Evolutionary conservation across 768 basidiomycete species (phyloP).

Genomic region (Gyrodon lividus): DNA sequence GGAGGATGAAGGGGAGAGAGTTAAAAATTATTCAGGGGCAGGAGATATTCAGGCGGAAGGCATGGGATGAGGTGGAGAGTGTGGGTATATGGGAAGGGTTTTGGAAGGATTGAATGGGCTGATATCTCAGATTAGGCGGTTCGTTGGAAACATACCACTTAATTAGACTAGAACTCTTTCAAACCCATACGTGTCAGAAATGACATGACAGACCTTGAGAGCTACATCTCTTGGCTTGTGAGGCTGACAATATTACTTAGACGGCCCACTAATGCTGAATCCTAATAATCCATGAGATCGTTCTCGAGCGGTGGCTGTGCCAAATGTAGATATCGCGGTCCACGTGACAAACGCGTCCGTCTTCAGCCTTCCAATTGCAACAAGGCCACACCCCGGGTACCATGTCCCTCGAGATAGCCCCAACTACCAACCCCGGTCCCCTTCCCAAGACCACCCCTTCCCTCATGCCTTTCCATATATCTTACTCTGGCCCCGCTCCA

Average conservation of each 20-base stretch:
- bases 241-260: too few species aligned
- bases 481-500: constrained; percentile 67
- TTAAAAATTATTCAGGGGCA: constrained; percentile 80
- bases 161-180: too few species aligned
- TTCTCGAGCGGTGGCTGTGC: too few species aligned
- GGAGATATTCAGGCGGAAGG: constrained; percentile 54
- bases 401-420: constrained; percentile 24
- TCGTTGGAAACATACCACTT: too few species aligned
- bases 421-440: neutral
- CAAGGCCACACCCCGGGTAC: neutral
- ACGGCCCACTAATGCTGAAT: too few species aligned
- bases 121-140: neutral
- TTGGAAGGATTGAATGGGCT: constrained; percentile 23
- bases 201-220: too few species aligned
- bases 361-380: too few species aligned
- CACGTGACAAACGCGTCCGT: constrained; percentile 11
- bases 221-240: too few species aligned
- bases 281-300: too few species aligned
- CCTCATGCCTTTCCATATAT: constrained; percentile 83
- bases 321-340: neutral
- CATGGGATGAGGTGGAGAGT: constrained; percentile 30
- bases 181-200: too few species aligned
- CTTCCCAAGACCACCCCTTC: constrained; percentile 52
- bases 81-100: constrained; percentile 37
- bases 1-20: constrained; percentile 83